phyloP scores from a whole-genome alignment of 1,284 basidiomycete genomes.

The Cryptococcus sp. region DNA sequence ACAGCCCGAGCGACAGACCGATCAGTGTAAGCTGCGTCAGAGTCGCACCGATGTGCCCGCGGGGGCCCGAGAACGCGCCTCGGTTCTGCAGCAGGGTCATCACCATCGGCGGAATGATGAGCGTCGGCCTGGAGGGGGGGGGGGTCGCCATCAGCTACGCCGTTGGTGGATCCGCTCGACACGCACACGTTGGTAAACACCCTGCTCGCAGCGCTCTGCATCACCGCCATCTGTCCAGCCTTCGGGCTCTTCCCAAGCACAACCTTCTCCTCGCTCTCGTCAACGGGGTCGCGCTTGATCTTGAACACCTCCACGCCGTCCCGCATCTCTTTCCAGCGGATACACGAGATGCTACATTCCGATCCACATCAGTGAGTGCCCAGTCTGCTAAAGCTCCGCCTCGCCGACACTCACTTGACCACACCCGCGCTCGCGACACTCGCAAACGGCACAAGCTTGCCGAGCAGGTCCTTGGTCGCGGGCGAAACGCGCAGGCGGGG shows the following conservation, averaged over 20 bases:
- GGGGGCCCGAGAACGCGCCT: constrained; percentile 48
- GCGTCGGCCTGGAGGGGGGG: constrained; percentile 49
- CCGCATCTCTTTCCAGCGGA: constrained; percentile 58
- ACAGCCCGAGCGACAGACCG: constrained; percentile 53
- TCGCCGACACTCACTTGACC: constrained; percentile 46
- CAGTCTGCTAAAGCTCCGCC: not conserved
- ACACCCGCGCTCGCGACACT: constrained; percentile 54
- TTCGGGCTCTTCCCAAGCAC: constrained; percentile 51
- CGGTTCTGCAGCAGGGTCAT: constrained; percentile 51
- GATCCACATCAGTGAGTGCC: not conserved
- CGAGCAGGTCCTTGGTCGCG: constrained; percentile 45
- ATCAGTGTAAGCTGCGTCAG: constrained; percentile 51
- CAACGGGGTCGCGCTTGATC: constrained; percentile 23
- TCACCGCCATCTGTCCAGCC: constrained; percentile 54
- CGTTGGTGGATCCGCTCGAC: not conserved
- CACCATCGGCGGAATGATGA: constrained; percentile 55
- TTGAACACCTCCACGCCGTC: constrained; percentile 55
- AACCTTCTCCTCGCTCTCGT: constrained; percentile 38
- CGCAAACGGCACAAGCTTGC: constrained; percentile 55
- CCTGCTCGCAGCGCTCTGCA: constrained; percentile 53
- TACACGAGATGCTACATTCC: constrained; percentile 50
- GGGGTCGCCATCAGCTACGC: not conserved
- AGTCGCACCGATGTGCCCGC: constrained; percentile 36
- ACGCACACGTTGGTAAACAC: constrained; percentile 56
- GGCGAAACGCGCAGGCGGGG: constrained; percentile 46